phyloP scores from a whole-genome alignment of 139 green algal genomes.

The Helicosporidium sp. region DNA sequence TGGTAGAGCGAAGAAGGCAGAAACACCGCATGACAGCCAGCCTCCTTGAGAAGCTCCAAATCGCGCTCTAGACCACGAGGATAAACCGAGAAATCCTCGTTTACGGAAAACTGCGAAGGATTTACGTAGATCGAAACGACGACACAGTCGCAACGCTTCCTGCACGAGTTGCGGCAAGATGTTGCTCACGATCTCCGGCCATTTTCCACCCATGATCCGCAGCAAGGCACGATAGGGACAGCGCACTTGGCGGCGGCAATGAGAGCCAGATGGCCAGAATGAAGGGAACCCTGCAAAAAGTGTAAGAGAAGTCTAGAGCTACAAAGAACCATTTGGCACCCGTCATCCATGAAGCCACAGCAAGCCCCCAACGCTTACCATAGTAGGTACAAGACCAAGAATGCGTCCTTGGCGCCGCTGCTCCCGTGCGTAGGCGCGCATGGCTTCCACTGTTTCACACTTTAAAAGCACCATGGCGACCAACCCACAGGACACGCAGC shows the following conservation, averaged over 20 bases:
- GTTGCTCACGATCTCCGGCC: neutral
- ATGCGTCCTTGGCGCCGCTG: constrained; percentile 32
- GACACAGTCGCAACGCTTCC: constrained; percentile 54
- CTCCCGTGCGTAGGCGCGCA: constrained; percentile 49
- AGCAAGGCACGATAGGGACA: neutral
- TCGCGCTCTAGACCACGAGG: constrained; percentile 56
- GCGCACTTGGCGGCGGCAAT: neutral
- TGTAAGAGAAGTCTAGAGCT: neutral
- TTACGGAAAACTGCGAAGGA: constrained; percentile 60
- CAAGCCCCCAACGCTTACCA: too few relatives aligned
- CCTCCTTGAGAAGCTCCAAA: constrained; percentile 37
- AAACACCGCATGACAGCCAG: constrained; percentile 58
- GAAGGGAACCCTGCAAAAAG: neutral
- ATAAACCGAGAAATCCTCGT: constrained; percentile 92
- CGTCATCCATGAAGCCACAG: too few relatives aligned
- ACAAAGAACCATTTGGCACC: too few relatives aligned
- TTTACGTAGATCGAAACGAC: constrained; percentile 95
- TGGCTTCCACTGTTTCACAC: too few relatives aligned
- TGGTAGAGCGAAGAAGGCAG: constrained; percentile 15
- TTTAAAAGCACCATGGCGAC: too few relatives aligned
- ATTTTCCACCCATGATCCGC: too few relatives aligned
- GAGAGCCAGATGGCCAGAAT: neutral
- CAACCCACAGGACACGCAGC: too few relatives aligned
- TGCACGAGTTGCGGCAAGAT: constrained; percentile 11
- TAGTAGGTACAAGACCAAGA: constrained; percentile 86